Evolutionary conservation across 2,329 filamentous ascomycete genomes (phyloP), one percentile per base, ranked within the genome.

Genomic region (Cryphonectria japonica): DNA sequence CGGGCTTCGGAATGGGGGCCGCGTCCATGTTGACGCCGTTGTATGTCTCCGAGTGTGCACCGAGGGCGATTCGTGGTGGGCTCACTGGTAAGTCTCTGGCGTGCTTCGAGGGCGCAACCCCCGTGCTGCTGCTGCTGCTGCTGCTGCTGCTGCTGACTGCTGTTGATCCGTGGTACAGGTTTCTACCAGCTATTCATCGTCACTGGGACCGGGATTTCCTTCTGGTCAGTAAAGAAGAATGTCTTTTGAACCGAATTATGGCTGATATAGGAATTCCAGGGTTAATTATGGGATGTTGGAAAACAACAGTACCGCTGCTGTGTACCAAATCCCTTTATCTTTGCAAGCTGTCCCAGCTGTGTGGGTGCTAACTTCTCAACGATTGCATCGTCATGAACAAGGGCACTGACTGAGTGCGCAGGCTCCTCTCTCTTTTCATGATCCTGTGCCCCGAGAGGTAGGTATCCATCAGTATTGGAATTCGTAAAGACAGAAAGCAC

Each of bases 281-380:
- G 82, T 86, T 78, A 88, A 86, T 78, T 89, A 87, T 71, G 86
- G 85, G 39, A 82, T 82, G 62, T 78, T 85, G 43, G 80, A 85
- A n/a, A 81, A 86, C 72, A 79, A 86, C 57, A 72, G 77, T 13
- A 79, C 87, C 39, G 81, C 84, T 3, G 82, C 85, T 7, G 82
- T 85, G 61, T 92, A 86, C 77, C 83, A 90, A 52, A 83, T 92
- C 0, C 91, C 91, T 0, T 82, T 93, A 3, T 85, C 87, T 13
- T 84, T 92, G 71, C 91, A 93, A 78, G 85, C 84, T 67, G 81
- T 92, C 3, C 91, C 91, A 0, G 90, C 90, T 1, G 74, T 91
- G 69, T 84, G 76, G 74, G 80, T 69, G 8, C 13, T 8, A 2
- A 60, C 29, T 4, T 5, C 22, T 19, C 16, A 34, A 26, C 3